Percentiles rank a stretch among this genome's conserved stretches.
Evolutionary conservation across 352 stramenopile species (phyloP).

Genomic region (Pythium apleroticum): DNA sequence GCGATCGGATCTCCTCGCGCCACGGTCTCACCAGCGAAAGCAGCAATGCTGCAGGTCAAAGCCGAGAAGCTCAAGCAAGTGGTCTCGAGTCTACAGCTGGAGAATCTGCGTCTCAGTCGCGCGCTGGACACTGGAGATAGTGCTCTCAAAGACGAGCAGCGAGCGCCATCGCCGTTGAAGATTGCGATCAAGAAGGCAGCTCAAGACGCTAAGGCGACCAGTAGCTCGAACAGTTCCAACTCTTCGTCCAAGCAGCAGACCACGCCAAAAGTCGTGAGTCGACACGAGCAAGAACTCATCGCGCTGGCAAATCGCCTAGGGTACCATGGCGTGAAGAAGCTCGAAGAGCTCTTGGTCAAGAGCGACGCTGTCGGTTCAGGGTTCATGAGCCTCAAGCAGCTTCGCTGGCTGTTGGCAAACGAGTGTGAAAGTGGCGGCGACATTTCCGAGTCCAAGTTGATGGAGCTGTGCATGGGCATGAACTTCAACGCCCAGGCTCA

Average conservation of each 20-base stretch:
- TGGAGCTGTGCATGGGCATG: conserved; percentile 65
- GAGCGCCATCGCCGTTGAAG: conserved; percentile 19
- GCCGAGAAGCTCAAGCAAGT: conserved; percentile 42
- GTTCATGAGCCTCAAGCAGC: conserved; percentile 55
- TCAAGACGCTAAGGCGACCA: neutral
- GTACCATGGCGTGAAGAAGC: conserved; percentile 44
- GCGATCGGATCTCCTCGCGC: neutral
- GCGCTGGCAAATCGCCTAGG: conserved; percentile 46
- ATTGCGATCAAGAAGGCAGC: conserved; percentile 17
- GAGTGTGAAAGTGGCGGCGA: conserved; percentile 33
- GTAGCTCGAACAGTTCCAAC: neutral
- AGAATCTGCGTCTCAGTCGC: conserved; percentile 46
- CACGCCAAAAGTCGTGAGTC: conserved; percentile 26
- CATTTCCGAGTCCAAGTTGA: conserved; percentile 36
- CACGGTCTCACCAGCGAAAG: conserved; percentile 24
- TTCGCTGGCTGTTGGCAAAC: conserved; percentile 43
- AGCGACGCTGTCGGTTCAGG: conserved; percentile 27
- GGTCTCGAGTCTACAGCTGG: conserved; percentile 42
- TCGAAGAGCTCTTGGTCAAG: conserved; percentile 41
- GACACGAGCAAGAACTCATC: conserved; percentile 50
- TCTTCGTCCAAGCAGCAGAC: neutral
- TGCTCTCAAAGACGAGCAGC: neutral
- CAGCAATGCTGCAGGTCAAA: conserved; percentile 36
- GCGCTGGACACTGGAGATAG: conserved; percentile 23
- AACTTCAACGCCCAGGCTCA: conserved; percentile 54